These are phyloP conservation scores for Psilocybe azurescens DNA, from an alignment of 768 basidiomycete species.

Conservation along the genomic window DNA sequence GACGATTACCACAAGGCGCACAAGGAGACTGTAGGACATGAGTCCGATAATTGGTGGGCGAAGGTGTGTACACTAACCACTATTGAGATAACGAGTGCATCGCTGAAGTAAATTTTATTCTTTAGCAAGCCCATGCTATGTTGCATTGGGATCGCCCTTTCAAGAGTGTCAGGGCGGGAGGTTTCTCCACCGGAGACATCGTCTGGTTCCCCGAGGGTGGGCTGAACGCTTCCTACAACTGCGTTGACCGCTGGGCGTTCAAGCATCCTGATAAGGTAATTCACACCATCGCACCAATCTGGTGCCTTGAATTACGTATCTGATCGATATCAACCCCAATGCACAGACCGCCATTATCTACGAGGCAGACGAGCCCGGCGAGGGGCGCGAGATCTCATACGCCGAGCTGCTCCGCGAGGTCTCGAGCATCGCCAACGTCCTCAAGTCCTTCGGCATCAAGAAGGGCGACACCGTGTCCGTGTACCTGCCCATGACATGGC, in stretches of 20 bases:
- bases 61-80: constrained; percentile 51
- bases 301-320: not conserved
- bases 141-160: constrained; percentile 92
- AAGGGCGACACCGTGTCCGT: constrained; percentile 96
- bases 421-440: constrained; percentile 87
- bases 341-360: constrained; percentile 92
- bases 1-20: constrained; percentile 76
- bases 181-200: constrained; percentile 86
- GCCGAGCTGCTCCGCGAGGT: constrained; percentile 90
- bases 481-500: constrained; percentile 95
- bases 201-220: constrained; percentile 97
- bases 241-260: constrained; percentile 96
- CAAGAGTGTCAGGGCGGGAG: constrained; percentile 82
- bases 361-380: constrained; percentile 93
- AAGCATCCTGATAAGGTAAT: constrained; percentile 80
- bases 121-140: constrained; percentile 71
- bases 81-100: not conserved
- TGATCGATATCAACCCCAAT: not conserved
- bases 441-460: constrained; percentile 88
- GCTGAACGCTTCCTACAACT: constrained; percentile 95
- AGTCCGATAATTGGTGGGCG: constrained; percentile 89
- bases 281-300: constrained; percentile 6
- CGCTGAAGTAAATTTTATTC: constrained; percentile 6
- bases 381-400: constrained; percentile 80
- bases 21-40: constrained; percentile 71